Base-by-base conservation (phyloP, 768 basidiomycete genomes). In the Boletus eberwhitei region DNA sequence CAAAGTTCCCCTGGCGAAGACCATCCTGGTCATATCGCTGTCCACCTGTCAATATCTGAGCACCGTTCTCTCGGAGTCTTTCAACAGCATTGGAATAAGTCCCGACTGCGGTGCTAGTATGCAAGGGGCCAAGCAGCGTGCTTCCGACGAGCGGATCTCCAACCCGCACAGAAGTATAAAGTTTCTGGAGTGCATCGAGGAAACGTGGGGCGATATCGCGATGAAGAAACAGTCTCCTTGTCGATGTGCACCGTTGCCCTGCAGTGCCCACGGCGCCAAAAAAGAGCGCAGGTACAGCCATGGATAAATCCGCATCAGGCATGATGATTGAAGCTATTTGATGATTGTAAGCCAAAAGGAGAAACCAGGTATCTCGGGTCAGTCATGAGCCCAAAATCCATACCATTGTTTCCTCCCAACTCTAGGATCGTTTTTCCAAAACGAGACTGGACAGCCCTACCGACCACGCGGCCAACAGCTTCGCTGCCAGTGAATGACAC, bases 401-500 rank as follows among this genome's bases (percentile, higher is more conserved):
- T 71, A 92, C 92, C 93, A 66, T 98, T 98, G 74, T 98, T 98
- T 35, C 96, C 96, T 24, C 95, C 95, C 2, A 98, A 77, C 68
- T 98, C 96, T 24, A 98, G 80, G 21, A 98, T 83, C 31, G 85
- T 79, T 74, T 96, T 92, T 19, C 94, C 95, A 70, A 95, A 96
- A 58, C 93, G 79, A 52, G 85, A 84, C 69, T 89, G 89, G 3
- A 97, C 94, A 57, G 77, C 78, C 74, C 84, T 85, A n/a, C 90
- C 90, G n/a, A 98, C 93, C 53, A 84, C 79, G 48, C 87, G 81
- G 13, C 96, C 96, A 51, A 92, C 85, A 49, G 77, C 77, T 71
- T 98, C 96, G 64, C 90, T 93, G 5, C 96, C 96, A 3, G 96
- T 98, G 71, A 98, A 98, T 36, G 91, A 93, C 21, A 98, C 93